Conservation (phyloP, 345 rosid species). For the Xanthoceras sorbifolium region DNA sequence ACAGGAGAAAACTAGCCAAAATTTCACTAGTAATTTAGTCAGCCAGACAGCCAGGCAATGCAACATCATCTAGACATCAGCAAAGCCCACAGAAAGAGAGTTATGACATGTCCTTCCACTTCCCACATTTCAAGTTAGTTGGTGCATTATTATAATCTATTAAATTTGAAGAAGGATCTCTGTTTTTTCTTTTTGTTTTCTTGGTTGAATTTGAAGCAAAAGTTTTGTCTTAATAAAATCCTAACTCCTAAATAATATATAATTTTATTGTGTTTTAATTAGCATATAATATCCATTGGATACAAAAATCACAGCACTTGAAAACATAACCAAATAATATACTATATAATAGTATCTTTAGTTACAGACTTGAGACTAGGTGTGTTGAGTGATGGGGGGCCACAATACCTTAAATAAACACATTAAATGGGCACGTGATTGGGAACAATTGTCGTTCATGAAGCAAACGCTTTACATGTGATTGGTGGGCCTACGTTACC, state of each 20-base stretch:
- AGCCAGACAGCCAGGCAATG: background rate
- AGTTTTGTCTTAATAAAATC: too few relatives aligned
- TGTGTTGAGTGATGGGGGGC: background rate
- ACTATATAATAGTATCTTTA: background rate
- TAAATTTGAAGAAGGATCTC: background rate
- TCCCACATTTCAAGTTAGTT: background rate
- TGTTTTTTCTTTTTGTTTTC: too few relatives aligned
- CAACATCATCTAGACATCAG: background rate
- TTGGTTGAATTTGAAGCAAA: too few relatives aligned
- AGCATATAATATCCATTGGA: too few relatives aligned
- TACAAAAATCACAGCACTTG: background rate
- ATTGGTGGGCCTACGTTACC: slow-evolving; percentile 11
- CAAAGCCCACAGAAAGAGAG: background rate
- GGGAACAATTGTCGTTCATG: slow-evolving; percentile 23
- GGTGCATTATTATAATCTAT: background rate
- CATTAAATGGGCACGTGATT: slow-evolving; percentile 42
- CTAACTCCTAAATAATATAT: too few relatives aligned
- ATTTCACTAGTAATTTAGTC: background rate
- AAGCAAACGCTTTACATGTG: slow-evolving; percentile 37
- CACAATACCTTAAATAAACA: background rate
- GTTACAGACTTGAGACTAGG: background rate
- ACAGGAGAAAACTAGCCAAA: too few relatives aligned
- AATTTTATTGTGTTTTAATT: too few relatives aligned
- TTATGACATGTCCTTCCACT: background rate
- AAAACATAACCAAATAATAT: too few relatives aligned